Evolutionary conservation across 1,139 yeast species (phyloP).

Genomic region (Zygosaccharomyces sapae): DNA sequence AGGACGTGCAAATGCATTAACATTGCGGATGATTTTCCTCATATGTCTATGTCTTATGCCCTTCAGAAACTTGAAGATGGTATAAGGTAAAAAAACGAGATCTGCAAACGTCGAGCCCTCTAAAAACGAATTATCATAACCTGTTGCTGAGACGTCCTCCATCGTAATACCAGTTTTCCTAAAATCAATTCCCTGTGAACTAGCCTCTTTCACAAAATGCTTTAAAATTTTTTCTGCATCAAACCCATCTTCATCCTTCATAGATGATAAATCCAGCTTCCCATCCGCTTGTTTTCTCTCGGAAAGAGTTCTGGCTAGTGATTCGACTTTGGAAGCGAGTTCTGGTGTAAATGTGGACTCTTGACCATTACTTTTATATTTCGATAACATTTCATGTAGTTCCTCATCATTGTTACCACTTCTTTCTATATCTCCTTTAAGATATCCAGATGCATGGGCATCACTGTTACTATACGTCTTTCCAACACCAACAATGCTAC

Average conservation of each 20-base stretch:
- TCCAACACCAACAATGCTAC: not conserved
- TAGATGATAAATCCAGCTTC: slow-evolving; percentile 11
- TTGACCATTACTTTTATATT: not conserved
- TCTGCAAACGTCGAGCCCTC: slow-evolving; percentile 49
- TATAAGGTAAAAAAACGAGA: slow-evolving; percentile 42
- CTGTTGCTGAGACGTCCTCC: slow-evolving; percentile 45
- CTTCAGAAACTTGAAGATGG: slow-evolving; percentile 28
- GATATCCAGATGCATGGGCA: too few species aligned
- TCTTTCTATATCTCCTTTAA: not conserved
- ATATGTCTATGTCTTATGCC: slow-evolving; percentile 19
- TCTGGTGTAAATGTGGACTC: slow-evolving; percentile 4
- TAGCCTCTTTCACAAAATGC: slow-evolving; percentile 25
- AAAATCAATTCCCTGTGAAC: slow-evolving; percentile 45
- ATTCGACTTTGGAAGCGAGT: slow-evolving; percentile 21
- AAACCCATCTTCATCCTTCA: slow-evolving; percentile 14
- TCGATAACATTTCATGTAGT: slow-evolving; percentile 1
- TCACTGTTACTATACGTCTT: not conserved
- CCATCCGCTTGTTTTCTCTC: slow-evolving; percentile 19
- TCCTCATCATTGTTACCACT: not conserved
- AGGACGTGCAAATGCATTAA: slow-evolving; percentile 45
- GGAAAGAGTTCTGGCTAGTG: slow-evolving; percentile 28
- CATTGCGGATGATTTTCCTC: slow-evolving; percentile 44
- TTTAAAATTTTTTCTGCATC: slow-evolving; percentile 21
- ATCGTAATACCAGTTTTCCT: slow-evolving; percentile 48
- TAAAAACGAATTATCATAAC: slow-evolving; percentile 47